Base-by-base conservation (phyloP, 768 basidiomycete genomes). In the Suillus subalutaceus region DNA sequence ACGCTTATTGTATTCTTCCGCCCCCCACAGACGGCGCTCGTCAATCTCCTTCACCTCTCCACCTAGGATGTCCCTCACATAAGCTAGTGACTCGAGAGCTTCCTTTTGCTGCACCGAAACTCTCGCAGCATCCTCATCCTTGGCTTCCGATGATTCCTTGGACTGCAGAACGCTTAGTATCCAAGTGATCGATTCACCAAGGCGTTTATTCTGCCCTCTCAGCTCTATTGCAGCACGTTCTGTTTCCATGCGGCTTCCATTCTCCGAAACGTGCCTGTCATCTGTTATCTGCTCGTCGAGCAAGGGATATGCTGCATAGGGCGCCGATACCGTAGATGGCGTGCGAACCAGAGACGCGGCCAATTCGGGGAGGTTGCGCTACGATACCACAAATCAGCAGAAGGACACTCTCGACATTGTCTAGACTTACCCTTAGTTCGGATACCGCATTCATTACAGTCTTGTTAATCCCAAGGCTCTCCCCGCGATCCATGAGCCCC, bases 351-450 rank as follows among this genome's bases (percentile, higher is more conserved):
- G 81, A 15, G 88, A 87, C 10, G 85, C 84, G 13, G 90, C 82
- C n/a, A 96, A 72, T 69, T 97, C 95, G 2, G 95, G 94, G 15
- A 97, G 85, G 75, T 94, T 96, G 63, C 88, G 89, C 93, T 94
- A 67, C 4, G 62, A 67, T 57, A 64, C 46, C 64, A 15, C 60
- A 68, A 63, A 32, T 69, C 68, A 59, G 69, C 70, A 55, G 50
- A 44, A 26, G 2, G 40, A 41, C 38, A 61, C 35, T 38, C 10
- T 48, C 37, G 2, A 10, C 30, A 46, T 44, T 6, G 13, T 26
- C 40, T 43, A 3, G n/a, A 52, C 85, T 71, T 70, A 92, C 95
- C 78, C 86, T 88, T 48, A 91, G 78, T 75, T 93, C 93, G 6
- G 89, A 86, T 3, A 94, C 89, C 0, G 92, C 92, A 74, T 84